Percentiles rank a stretch among this genome's conserved stretches.
phyloP scores from a whole-genome alignment of 192 early-diverging fungal species.

The Piromyces sp. region DNA sequence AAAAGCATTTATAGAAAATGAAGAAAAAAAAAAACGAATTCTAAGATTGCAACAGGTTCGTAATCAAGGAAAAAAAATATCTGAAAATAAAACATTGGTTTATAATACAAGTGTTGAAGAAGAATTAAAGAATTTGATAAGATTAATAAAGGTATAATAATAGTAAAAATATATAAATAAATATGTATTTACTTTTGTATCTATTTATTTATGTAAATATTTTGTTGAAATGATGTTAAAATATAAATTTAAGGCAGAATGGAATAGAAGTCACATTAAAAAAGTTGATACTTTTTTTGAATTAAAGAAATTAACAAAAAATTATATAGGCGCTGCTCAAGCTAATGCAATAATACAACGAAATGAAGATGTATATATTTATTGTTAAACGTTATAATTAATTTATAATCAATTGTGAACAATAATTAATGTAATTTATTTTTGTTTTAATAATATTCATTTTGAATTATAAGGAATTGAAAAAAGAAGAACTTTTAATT shows the following conservation, averaged over 20 bases:
- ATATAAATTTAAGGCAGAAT: too few species aligned
- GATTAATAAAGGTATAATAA: background rate
- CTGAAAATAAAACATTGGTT: background rate
- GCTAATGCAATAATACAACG: background rate
- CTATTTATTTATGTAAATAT: too few species aligned
- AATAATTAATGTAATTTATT: background rate
- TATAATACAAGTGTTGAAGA: background rate
- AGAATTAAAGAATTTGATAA: background rate
- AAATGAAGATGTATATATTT: background rate
- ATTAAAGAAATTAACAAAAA: background rate
- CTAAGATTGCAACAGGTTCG: background rate
- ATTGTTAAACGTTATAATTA: too few species aligned
- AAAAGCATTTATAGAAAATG: background rate
- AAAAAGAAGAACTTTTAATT: background rate
- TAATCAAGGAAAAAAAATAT: background rate
- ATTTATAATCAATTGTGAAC: too few species aligned
- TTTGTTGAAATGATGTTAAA: too few species aligned
- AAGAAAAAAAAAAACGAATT: background rate
- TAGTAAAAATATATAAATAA: background rate
- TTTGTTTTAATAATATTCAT: background rate
- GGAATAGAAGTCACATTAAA: background rate
- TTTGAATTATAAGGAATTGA: too few species aligned
- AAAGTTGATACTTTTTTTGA: background rate
- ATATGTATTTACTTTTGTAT: too few species aligned
- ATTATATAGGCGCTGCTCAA: background rate